phyloP scores from a whole-genome alignment of 73 alveolate genomes.

The Paramecium caudatum region DNA sequence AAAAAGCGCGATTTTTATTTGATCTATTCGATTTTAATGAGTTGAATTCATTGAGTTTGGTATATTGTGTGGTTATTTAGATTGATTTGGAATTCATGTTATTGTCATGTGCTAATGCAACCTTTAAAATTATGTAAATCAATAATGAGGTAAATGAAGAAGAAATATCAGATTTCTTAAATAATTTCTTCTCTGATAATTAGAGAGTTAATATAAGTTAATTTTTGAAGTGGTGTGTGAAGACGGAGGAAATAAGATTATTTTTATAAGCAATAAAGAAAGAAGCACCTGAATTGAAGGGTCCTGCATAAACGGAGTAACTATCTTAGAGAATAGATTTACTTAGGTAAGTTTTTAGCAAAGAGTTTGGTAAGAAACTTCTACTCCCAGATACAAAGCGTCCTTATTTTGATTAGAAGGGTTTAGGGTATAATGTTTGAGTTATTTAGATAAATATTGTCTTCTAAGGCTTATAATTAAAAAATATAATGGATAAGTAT shows the following conservation, averaged over 20 bases:
- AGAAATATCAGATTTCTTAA: constrained; percentile 84
- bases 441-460: not conserved
- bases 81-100: constrained; percentile 95
- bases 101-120: constrained; percentile 91
- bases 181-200: constrained; percentile 82
- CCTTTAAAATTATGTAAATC: constrained; percentile 89
- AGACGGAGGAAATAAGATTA: constrained; percentile 83
- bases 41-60: constrained; percentile 84
- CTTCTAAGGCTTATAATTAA: constrained; percentile 75
- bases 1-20: constrained; percentile 94
- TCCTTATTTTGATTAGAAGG: constrained; percentile 13
- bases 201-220: constrained; percentile 79
- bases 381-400: constrained; percentile 53
- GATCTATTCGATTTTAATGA: constrained; percentile 98
- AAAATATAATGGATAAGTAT: constrained; percentile 79
- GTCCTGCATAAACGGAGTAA: constrained; percentile 1
- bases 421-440: not conserved
- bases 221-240: constrained; percentile 83
- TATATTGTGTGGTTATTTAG: constrained; percentile 41
- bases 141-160: constrained; percentile 84
- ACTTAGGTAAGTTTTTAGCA: constrained; percentile 33
- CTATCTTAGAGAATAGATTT: constrained; percentile 13
- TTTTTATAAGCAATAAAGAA: constrained; percentile 78
- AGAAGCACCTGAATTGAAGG: constrained; percentile 63
- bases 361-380: constrained; percentile 59